These are phyloP conservation scores for Plasmodium falciparum DNA, from an alignment of 169 alveolate species.

Conservation along the genomic window DNA sequence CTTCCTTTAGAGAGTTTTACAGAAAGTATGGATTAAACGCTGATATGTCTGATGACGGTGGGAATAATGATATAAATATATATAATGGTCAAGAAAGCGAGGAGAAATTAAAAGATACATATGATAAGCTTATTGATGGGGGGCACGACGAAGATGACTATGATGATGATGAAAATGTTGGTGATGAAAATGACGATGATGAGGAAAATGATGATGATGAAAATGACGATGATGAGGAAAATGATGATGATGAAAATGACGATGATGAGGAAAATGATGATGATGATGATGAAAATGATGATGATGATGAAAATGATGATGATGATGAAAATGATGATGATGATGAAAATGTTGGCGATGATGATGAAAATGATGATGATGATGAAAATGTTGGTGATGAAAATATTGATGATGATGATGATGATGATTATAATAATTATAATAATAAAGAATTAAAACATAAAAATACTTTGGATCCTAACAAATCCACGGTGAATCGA, in stretches of 20 bases:
- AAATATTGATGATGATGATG: no score
- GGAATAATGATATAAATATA: no score
- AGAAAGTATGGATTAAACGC: not conserved
- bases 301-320: not conserved
- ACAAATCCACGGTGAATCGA: not conserved
- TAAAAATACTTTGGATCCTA: not conserved
- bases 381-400: not conserved
- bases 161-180: not conserved
- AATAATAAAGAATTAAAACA: not conserved
- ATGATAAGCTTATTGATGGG: not conserved
- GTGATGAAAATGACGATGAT: not conserved
- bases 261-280: not conserved
- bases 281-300: not conserved
- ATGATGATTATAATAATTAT: not conserved
- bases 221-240: not conserved
- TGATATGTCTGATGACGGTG: not conserved
- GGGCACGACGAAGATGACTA: slow-evolving; percentile 1
- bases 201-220: no score
- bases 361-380: not conserved
- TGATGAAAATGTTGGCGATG: not conserved
- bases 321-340: not conserved
- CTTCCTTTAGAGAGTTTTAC: not conserved
- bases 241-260: not conserved
- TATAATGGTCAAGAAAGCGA: not conserved
- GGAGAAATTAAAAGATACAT: slow-evolving; percentile 1